phyloP scores from a whole-genome alignment of 805 yeast genomes.

The Candida vartiovaarae region DNA sequence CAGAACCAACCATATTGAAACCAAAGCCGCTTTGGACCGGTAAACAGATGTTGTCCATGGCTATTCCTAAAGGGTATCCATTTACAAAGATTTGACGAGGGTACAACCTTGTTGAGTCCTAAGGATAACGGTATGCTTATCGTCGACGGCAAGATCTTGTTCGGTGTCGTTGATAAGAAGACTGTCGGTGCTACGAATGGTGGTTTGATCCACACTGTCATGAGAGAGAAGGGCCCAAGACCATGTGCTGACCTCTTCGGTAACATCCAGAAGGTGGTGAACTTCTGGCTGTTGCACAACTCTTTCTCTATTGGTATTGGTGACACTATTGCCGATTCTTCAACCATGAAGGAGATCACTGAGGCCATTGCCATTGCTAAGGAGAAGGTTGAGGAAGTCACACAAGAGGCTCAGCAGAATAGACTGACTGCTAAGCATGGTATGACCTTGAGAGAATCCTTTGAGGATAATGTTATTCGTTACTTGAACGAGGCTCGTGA shows the following conservation, averaged over 20 bases:
- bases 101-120: conserved; percentile 74
- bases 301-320: conserved; percentile 99
- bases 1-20: conserved; percentile 87
- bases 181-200: conserved; percentile 99
- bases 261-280: conserved; percentile 89
- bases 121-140: conserved; percentile 94
- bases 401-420: conserved; percentile 86
- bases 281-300: conserved; percentile 92
- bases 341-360: conserved; percentile 90
- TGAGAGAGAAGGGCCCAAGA: conserved; percentile 94
- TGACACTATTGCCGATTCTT: conserved; percentile 98
- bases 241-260: conserved; percentile 88
- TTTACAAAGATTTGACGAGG: conserved; percentile 88
- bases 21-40: conserved; percentile 99
- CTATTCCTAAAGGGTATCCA: conserved; percentile 96
- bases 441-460: conserved; percentile 98
- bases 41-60: conserved; percentile 85
- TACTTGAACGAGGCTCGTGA: conserved; percentile 97
- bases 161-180: conserved; percentile 96
- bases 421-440: conserved; percentile 93
- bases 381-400: conserved; percentile 88
- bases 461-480: conserved; percentile 94
- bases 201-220: conserved; percentile 94
- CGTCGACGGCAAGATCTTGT: conserved; percentile 91
- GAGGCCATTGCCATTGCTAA: conserved; percentile 91